Evolutionary conservation across 2,329 filamentous ascomycete genomes (phyloP), one percentile per base, ranked within the genome.

Genomic region (Aspergillus proliferans): DNA sequence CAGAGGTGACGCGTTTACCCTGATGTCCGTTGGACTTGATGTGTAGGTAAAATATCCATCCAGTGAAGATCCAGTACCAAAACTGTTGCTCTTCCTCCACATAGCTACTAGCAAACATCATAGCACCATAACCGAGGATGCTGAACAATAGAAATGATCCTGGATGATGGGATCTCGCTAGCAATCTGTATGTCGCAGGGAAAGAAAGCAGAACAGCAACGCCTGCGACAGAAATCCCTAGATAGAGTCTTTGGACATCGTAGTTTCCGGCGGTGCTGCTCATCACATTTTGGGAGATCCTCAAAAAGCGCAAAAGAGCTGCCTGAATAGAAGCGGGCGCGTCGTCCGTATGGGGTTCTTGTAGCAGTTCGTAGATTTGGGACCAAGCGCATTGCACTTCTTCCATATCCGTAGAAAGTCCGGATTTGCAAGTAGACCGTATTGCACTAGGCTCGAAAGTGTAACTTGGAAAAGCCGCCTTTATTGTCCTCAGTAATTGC

Each of bases 41-140:
- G 56, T 76, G 73, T 10, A 83, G 65, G 50, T 74, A 73, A 48
- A 74, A 66, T 41, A 76, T 69, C 69, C 71, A 75, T 26, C 65
- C 71, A 15, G 67, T 67, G 0, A 85, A 80, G 1, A 82, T 71
- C 90, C 92, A 97, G 70, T 98, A 97, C 93, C 93, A 98, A 66
- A 95, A 96, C 58, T 97, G 89, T 45, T 98, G 93, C 67, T 98
- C 93, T 71, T 98, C 93, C 69, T 98, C 93, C 2, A 98, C 89
- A 66, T 93, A 98, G 63, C 91, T 97, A 65, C 88, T 95, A 8
- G 91, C 92, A 70, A 97, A 97, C 91, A 97, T 97, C 83, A 96
- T 94, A 34, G 82, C 67, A 1, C 85, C 83, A 63, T 97, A 95
- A 0, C 79, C 68, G 0, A 84, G 43, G 0, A 79, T 79, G 26